Evolutionary conservation across 495 filamentous ascomycete genomes (phyloP).

Genomic region (Xylaria sp.): DNA sequence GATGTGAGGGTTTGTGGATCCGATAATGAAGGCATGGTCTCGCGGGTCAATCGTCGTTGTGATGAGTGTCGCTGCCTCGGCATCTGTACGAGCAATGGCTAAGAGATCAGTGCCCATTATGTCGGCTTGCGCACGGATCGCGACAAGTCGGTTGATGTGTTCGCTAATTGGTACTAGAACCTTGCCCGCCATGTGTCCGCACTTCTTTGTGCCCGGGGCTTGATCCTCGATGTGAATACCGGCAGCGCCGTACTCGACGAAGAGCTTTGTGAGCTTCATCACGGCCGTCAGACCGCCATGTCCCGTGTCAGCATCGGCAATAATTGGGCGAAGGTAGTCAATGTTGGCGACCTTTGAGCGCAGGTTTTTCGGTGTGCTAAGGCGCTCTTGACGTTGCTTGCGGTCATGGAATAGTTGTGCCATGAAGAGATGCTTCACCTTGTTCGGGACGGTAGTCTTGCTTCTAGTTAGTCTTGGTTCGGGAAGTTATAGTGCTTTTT

Average conservation of each 20-base stretch:
- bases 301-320: constrained; percentile 97
- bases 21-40: constrained; percentile 93
- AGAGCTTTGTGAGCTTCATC: constrained; percentile 99
- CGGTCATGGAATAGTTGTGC: constrained; percentile 99
- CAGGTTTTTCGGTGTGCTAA: constrained; percentile 76
- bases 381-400: constrained; percentile 94
- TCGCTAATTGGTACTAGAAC: constrained; percentile 96
- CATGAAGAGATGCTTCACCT: constrained; percentile 95
- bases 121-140: constrained; percentile 96
- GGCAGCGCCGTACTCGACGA: constrained; percentile 95
- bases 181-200: constrained; percentile 99
- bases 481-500: not conserved
- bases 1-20: constrained; percentile 83
- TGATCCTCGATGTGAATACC: constrained; percentile 99
- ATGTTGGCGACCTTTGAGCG: constrained; percentile 79
- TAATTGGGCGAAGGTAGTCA: constrained; percentile 94
- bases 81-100: constrained; percentile 92
- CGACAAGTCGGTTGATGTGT: constrained; percentile 97
- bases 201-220: constrained; percentile 98
- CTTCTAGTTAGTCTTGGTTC: not conserved
- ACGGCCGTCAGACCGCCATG: constrained; percentile 96
- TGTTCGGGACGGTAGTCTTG: constrained; percentile 97
- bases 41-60: constrained; percentile 94
- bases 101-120: constrained; percentile 96
- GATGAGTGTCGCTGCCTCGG: constrained; percentile 96